Evolutionary conservation across 2,329 filamentous ascomycete species (phyloP), one percentile per base, ranked within the genome.

Genomic region (Colletotrichum trifolii): DNA sequence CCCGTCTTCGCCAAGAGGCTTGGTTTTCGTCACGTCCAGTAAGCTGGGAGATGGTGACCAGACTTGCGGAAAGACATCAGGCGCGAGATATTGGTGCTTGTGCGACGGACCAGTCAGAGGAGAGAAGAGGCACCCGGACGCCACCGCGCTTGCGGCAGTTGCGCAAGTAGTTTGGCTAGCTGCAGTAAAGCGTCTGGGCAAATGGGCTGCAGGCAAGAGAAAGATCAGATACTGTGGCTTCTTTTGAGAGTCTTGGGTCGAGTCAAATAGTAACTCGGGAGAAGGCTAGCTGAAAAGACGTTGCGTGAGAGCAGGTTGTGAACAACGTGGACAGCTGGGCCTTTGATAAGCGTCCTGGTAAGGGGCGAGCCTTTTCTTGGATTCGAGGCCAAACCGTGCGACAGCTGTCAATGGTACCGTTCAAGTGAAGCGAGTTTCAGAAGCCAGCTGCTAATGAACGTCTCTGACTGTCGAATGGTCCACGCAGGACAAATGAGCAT

Each of bases 121-220:
- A 40, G 12, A 56, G 36, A 13, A 36, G 12, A 5, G 47, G 62
- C 57, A 48, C 52, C 62, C 56, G 62, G 48, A 36, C 62, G 62
- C 58, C 58, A 65, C 62, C 35, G 25, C 46, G 62, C 62, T 62
- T 62, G 46, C 62, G 58, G 58, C 47, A 62, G 62, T 62, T 65
- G 52, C 48, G 62, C 33, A 43, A 52, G 40, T 17, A 55, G 39
- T 17, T 15, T 17, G 43, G 10, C 35, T 10, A 17, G 35, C 8
- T 45, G 40, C 47, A 56, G 52, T 36, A 36, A 17, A 40, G 56
- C 25, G 4, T 56, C 50, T 48, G 56, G 47, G 52, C 62, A 56
- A n/a, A 13, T n/a, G 34, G 4, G 13, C n/a, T 9, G 43, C 15
- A 11, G 7, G 42, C 6, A 17, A 13, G 42, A 8, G 42, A 12